Percentiles rank a stretch among this genome's conserved stretches.
phyloP scores from a whole-genome alignment of 2,329 filamentous ascomycete species.

The Didymella pomorum region DNA sequence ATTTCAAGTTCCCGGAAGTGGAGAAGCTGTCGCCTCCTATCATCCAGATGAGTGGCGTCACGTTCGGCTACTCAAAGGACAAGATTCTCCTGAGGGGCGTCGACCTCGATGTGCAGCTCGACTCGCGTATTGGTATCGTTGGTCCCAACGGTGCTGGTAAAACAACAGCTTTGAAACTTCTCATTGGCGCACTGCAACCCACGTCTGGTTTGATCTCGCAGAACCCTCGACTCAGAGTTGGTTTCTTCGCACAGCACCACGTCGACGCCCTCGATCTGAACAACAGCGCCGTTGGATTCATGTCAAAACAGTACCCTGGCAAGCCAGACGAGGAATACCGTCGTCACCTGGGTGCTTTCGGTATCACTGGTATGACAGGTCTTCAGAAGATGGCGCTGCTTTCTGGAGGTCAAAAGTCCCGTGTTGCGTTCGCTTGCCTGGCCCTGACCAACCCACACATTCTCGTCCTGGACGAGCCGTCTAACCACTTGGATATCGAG shows the following conservation, averaged over 20 bases:
- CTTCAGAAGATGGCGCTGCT: constrained; percentile 94
- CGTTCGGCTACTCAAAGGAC: constrained; percentile 85
- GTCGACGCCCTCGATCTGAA: constrained; percentile 94
- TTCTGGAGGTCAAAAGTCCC: constrained; percentile 97
- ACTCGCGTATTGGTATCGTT: constrained; percentile 98
- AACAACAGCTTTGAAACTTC: constrained; percentile 96
- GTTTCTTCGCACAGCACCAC: constrained; percentile 98
- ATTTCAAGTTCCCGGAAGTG: constrained; percentile 97
- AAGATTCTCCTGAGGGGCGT: constrained; percentile 83
- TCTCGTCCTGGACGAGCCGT: constrained; percentile 96
- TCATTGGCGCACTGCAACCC: constrained; percentile 83
- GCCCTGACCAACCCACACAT: constrained; percentile 95
- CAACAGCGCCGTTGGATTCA: constrained; percentile 90
- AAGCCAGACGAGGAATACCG: constrained; percentile 97
- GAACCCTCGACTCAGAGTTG: constrained; percentile 86
- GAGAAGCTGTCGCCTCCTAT: constrained; percentile 98
- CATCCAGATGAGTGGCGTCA: constrained; percentile 93
- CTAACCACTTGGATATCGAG: constrained; percentile 98
- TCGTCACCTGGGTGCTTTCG: constrained; percentile 86
- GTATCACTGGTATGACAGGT: constrained; percentile 90
- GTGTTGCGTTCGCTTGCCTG: constrained; percentile 97
- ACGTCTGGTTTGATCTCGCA: constrained; percentile 84
- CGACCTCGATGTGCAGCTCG: constrained; percentile 95
- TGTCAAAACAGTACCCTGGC: constrained; percentile 90
- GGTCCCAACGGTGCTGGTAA: constrained; percentile 99